These are phyloP conservation scores for Rhizoctonia solani DNA, from an alignment of 1,284 basidiomycete species.

Conservation along the genomic window DNA sequence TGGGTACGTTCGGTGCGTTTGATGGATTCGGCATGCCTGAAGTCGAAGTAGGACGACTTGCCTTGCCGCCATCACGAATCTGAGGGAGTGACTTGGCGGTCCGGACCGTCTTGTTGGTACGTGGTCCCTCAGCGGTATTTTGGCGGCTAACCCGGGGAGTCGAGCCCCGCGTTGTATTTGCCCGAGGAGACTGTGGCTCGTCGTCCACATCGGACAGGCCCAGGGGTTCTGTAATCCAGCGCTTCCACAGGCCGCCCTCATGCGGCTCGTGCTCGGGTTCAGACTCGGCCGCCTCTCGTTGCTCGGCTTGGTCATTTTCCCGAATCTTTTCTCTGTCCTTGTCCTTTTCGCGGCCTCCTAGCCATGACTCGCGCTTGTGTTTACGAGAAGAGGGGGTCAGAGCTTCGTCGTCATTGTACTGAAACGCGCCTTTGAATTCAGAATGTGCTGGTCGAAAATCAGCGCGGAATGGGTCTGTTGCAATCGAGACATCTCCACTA, in stretches of 20 bases:
- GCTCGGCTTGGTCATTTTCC: conserved; percentile 1
- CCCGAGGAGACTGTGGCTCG: conserved; percentile 22
- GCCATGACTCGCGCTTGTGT: conserved; percentile 20
- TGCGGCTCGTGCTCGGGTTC: conserved; percentile 25
- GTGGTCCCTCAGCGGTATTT: conserved; percentile 21
- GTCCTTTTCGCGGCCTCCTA: conserved; percentile 27
- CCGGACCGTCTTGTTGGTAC: conserved; percentile 23
- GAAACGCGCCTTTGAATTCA: conserved; percentile 25
- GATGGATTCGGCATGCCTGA: no score
- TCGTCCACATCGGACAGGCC: conserved; percentile 29
- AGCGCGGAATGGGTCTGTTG: conserved; percentile 27
- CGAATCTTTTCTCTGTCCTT: conserved; percentile 2
- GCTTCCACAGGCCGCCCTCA: conserved; percentile 34
- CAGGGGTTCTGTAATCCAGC: conserved; percentile 35
- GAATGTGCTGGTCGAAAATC: conserved; percentile 23
- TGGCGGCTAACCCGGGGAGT: conserved; percentile 30
- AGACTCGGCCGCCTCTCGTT: background rate
- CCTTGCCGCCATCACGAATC: conserved; percentile 16
- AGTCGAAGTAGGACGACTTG: conserved; percentile 1
- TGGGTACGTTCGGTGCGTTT: no score
- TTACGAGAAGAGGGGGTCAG: conserved; percentile 20
- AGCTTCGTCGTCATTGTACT: conserved; percentile 20
- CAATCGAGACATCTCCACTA: background rate
- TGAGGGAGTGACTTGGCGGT: conserved; percentile 29
- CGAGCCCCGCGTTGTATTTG: conserved; percentile 12